phyloP scores from a whole-genome alignment of 352 stramenopile species.

The Globisporangium perplexum region DNA sequence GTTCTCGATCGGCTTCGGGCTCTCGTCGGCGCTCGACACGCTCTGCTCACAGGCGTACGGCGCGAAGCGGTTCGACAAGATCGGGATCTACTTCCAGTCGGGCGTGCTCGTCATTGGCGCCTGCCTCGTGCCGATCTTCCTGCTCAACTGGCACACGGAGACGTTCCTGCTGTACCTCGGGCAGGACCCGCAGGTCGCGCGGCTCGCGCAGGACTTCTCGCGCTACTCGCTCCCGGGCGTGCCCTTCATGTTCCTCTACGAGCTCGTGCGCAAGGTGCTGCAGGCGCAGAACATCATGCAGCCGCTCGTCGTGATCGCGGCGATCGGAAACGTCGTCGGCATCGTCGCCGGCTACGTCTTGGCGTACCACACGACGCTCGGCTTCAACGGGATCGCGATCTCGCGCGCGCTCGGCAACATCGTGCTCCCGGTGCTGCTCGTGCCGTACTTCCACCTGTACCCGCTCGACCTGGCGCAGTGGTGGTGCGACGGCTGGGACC shows the following conservation, averaged over 20 bases:
- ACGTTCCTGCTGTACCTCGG: conserved; percentile 38
- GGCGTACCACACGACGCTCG: conserved; percentile 63
- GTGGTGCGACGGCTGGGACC: conserved; percentile 41
- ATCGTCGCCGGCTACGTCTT: conserved; percentile 51
- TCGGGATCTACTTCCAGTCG: conserved; percentile 75
- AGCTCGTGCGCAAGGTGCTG: conserved; percentile 73
- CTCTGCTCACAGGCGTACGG: conserved; percentile 67
- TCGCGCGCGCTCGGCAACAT: conserved; percentile 48
- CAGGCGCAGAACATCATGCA: conserved; percentile 75
- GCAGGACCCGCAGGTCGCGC: conserved; percentile 43
- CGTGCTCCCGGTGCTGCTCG: conserved; percentile 34
- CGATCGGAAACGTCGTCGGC: conserved; percentile 64
- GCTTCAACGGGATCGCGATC: conserved; percentile 69
- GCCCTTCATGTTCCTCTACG: conserved; percentile 76
- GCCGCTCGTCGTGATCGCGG: conserved; percentile 64
- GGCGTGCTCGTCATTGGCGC: conserved; percentile 46
- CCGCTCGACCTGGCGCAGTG: conserved; percentile 28
- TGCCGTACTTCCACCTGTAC: conserved; percentile 48
- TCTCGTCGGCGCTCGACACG: conserved; percentile 72
- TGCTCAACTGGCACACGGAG: conserved; percentile 57
- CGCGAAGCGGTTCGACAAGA: conserved; percentile 47
- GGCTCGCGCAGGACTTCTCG: conserved; percentile 47
- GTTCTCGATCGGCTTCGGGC: conserved; percentile 50
- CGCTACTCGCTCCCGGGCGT: conserved; percentile 48
- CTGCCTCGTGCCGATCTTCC: conserved; percentile 38